These are phyloP conservation scores for Aspergillus sp. DNA, from an alignment of 2,329 filamentous ascomycete species.

Conservation along the genomic window DNA sequence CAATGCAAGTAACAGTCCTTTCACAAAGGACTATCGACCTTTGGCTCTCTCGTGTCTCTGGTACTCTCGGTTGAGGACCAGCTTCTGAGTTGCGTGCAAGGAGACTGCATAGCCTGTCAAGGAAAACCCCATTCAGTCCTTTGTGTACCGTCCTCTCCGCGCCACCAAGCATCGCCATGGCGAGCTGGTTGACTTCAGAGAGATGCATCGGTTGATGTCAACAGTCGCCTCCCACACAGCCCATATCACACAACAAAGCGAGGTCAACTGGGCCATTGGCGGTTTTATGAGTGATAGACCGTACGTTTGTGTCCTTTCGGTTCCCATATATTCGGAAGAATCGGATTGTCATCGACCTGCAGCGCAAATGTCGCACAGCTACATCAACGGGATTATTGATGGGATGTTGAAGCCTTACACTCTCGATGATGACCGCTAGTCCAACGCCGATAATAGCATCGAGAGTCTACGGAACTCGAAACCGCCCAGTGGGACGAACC, in stretches of 20 bases:
- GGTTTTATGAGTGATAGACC: slow-evolving; percentile 6
- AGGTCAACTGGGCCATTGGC: slow-evolving; percentile 8
- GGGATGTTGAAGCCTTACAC: not conserved
- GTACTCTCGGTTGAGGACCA: not conserved
- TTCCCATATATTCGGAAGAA: slow-evolving; percentile 6
- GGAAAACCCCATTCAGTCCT: not conserved
- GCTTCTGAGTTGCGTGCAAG: not conserved
- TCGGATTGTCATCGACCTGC: slow-evolving; percentile 5
- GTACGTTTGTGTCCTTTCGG: slow-evolving; percentile 8
- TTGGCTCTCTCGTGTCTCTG: not conserved
- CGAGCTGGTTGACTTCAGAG: slow-evolving; percentile 6
- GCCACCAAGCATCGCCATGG: slow-evolving; percentile 4
- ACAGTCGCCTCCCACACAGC: slow-evolving; percentile 9
- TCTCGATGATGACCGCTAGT: not conserved
- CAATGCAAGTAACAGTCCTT: not conserved
- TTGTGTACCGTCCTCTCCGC: slow-evolving; percentile 5
- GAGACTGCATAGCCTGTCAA: not conserved
- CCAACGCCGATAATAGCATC: too few relatives aligned
- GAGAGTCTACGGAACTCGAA: too few relatives aligned
- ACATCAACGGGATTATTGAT: slow-evolving; percentile 1
- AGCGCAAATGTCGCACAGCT: not conserved
- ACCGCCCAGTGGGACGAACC: too few relatives aligned
- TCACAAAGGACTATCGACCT: not conserved
- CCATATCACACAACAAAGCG: not conserved
- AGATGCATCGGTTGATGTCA: slow-evolving; percentile 3